These are phyloP conservation scores for Syncephalis plumigaleata DNA, from an alignment of 371 early-diverging fungal species.

Conservation along the genomic window DNA sequence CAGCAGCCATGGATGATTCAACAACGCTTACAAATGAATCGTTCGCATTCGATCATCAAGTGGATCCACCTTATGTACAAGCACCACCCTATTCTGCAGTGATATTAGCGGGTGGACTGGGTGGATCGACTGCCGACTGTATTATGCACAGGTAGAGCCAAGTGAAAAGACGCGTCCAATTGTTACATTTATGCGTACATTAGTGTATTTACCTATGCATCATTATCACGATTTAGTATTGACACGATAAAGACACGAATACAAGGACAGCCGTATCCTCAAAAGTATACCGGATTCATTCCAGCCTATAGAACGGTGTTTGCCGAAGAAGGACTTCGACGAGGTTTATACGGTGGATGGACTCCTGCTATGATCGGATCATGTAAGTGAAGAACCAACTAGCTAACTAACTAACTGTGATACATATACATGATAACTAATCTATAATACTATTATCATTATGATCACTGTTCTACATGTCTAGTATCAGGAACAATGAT, in stretches of 20 bases:
- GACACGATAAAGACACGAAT: slow-evolving; percentile 69
- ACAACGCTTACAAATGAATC: no score
- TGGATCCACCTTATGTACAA: no score
- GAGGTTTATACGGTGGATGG: slow-evolving; percentile 57
- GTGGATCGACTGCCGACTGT: slow-evolving; percentile 51
- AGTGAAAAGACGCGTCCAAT: not conserved
- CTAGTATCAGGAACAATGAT: slow-evolving; percentile 42
- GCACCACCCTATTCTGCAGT: no score
- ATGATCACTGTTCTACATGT: no score
- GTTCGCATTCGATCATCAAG: no score
- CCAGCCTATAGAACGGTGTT: slow-evolving; percentile 43
- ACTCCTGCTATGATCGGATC: slow-evolving; percentile 61
- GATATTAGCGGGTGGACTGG: slow-evolving; percentile 41
- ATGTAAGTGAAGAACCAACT: slow-evolving; percentile 13
- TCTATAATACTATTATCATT: not conserved
- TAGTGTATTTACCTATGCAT: no score
- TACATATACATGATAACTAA: no score
- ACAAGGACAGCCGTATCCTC: slow-evolving; percentile 40
- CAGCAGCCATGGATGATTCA: no score
- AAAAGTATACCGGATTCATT: slow-evolving; percentile 40
- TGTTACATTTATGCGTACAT: not conserved
- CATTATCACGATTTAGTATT: slow-evolving; percentile 25
- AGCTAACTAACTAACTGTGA: not conserved
- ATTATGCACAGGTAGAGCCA: slow-evolving; percentile 44
- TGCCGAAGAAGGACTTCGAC: slow-evolving; percentile 43